phyloP scores from a whole-genome alignment of 495 filamentous ascomycete species.

The Opeltia flavorubescens region DNA sequence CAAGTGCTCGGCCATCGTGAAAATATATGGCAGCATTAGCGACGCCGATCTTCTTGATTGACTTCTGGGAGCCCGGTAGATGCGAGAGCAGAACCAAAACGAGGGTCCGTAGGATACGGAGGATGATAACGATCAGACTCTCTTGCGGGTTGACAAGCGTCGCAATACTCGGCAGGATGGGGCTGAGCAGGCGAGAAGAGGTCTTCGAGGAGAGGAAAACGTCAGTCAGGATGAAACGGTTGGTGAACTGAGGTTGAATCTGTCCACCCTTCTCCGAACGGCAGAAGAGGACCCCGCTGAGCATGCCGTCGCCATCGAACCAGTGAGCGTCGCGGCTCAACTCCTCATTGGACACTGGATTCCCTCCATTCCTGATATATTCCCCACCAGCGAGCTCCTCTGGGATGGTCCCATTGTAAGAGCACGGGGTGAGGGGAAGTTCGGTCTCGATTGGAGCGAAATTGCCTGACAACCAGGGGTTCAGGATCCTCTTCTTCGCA shows the following conservation, averaged over 20 bases:
- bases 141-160: slow-evolving; percentile 38
- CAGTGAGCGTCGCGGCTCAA: slow-evolving; percentile 43
- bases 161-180: slow-evolving; percentile 47
- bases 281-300: slow-evolving; percentile 45
- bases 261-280: slow-evolving; percentile 15
- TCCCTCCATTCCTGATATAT: slow-evolving; percentile 54
- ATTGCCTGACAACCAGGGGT: slow-evolving; percentile 35
- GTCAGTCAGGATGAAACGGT: slow-evolving; percentile 51
- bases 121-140: slow-evolving; percentile 25
- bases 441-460: slow-evolving; percentile 45
- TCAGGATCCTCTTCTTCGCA: neutral
- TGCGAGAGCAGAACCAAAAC: slow-evolving; percentile 39
- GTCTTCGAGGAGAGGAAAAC: slow-evolving; percentile 36
- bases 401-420: slow-evolving; percentile 39
- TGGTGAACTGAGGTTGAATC: slow-evolving; percentile 44
- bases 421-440: slow-evolving; percentile 34
- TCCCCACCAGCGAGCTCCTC: slow-evolving; percentile 45
- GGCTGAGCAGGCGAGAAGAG: slow-evolving; percentile 26
- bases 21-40: slow-evolving; percentile 49
- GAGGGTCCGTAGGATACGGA: slow-evolving; percentile 34
- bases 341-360: slow-evolving; percentile 42
- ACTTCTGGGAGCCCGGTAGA: slow-evolving; percentile 34
- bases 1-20: slow-evolving; percentile 50
- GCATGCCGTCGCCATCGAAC: slow-evolving; percentile 65
- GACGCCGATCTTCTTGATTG: slow-evolving; percentile 47